These are phyloP conservation scores for Aspergillus aculeatinus DNA, from an alignment of 2,329 filamentous ascomycete genomes.

Conservation along the genomic window DNA sequence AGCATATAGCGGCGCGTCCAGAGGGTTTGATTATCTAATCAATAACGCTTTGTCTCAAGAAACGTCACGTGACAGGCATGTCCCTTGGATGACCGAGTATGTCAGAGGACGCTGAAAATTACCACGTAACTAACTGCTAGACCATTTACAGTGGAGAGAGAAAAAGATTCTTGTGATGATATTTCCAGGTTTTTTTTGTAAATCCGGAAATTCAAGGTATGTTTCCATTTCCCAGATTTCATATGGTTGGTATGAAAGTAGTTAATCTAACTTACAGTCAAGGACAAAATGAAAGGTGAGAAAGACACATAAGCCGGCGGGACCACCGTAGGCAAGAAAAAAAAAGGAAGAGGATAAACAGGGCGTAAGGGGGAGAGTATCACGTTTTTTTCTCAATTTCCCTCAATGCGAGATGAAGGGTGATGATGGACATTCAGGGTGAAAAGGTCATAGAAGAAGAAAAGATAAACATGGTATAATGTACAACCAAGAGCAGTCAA, in stretches of 20 bases:
- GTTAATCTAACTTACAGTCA: conserved; percentile 18
- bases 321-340: conserved; percentile 2
- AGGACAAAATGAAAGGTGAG: conserved; percentile 3
- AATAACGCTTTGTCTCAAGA: no score
- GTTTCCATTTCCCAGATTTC: conserved; percentile 6
- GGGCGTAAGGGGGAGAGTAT: conserved; percentile 19
- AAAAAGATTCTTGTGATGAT: background rate
- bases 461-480: conserved; percentile 1
- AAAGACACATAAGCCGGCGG: conserved; percentile 7
- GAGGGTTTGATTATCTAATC: no score
- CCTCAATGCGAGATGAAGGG: conserved; percentile 8
- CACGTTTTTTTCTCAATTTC: conserved; percentile 19
- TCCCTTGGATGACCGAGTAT: no score
- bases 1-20: no score
- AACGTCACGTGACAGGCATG: no score
- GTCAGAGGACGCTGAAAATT: no score
- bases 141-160: background rate
- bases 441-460: conserved; percentile 14
- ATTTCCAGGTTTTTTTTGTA: conserved; percentile 9
- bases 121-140: no score
- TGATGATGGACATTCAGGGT: conserved; percentile 14
- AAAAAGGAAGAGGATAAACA: background rate
- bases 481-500: conserved; percentile 11
- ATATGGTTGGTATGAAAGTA: conserved; percentile 9
- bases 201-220: background rate